These are phyloP conservation scores for Solanum dulcamara DNA, from an alignment of 257 asterid genomes.

Conservation along the genomic window DNA sequence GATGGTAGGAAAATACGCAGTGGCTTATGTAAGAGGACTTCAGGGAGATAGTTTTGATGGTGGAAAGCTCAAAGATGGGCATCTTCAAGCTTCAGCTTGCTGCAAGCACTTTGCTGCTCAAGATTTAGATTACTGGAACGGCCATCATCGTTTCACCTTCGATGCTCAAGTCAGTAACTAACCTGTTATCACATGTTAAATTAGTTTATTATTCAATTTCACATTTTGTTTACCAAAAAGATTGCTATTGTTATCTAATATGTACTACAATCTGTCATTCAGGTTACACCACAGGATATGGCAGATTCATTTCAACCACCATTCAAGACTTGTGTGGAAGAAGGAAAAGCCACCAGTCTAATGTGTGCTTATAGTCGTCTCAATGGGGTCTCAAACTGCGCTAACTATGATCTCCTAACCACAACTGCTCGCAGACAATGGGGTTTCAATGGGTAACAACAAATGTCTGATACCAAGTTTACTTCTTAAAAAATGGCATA, in stretches of 20 bases:
- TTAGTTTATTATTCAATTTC: not conserved
- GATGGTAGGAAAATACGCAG: slow-evolving; percentile 16
- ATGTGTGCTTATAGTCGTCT: slow-evolving; percentile 69
- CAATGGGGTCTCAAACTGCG: slow-evolving; percentile 65
- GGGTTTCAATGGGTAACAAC: slow-evolving; percentile 53
- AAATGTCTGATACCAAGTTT: not conserved
- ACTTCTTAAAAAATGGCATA: not conserved
- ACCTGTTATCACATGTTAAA: not conserved
- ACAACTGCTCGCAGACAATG: slow-evolving; percentile 42
- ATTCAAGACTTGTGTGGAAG: slow-evolving; percentile 43
- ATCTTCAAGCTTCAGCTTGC: slow-evolving; percentile 65
- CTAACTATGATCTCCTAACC: slow-evolving; percentile 39
- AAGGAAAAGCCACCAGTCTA: slow-evolving; percentile 48
- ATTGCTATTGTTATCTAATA: not conserved
- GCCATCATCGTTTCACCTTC: slow-evolving; percentile 37
- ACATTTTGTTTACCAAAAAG: not conserved
- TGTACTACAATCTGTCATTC: not conserved
- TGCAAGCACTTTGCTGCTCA: slow-evolving; percentile 74
- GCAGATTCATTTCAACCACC: slow-evolving; percentile 73
- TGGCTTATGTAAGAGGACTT: slow-evolving; percentile 61
- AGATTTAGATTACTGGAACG: slow-evolving; percentile 67
- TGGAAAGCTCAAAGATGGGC: slow-evolving; percentile 28
- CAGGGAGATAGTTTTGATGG: slow-evolving; percentile 69
- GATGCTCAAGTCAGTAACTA: slow-evolving; percentile 37
- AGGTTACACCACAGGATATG: slow-evolving; percentile 61